Conservation (phyloP, 2,329 filamentous ascomycete species). For the Colletotrichum aenigma region DNA sequence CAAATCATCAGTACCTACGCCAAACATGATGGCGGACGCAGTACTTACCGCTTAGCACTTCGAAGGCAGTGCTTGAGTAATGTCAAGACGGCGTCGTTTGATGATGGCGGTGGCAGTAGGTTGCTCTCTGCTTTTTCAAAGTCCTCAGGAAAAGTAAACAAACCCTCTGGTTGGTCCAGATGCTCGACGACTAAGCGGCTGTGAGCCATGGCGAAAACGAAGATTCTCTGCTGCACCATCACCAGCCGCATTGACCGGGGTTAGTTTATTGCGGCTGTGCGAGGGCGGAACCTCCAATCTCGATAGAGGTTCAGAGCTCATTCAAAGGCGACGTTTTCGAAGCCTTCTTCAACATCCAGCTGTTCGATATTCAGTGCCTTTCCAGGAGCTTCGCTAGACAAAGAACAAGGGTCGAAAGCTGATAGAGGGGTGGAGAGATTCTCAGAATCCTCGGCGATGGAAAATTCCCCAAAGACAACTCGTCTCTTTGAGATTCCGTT, state of each 20-base stretch:
- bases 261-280: neutral
- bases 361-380: no score
- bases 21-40: neutral
- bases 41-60: neutral
- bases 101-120: neutral
- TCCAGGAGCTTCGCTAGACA: neutral
- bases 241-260: neutral
- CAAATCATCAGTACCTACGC: neutral
- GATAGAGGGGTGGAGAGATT: neutral
- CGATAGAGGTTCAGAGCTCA: neutral
- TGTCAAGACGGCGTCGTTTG: neutral
- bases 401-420: neutral
- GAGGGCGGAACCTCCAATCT: neutral
- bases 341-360: neutral
- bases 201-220: neutral
- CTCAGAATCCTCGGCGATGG: neutral
- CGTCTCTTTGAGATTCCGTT: no score
- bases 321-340: no score
- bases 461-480: neutral
- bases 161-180: neutral
- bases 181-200: neutral
- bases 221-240: neutral
- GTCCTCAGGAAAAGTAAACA: neutral
- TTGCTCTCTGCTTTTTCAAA: neutral
- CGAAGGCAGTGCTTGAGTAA: neutral